A percentile compares a stretch with the other conserved stretches of the same genome.
Evolutionary conservation across 1,139 yeast genomes (phyloP).

Genomic region (Protomyces inouyei): DNA sequence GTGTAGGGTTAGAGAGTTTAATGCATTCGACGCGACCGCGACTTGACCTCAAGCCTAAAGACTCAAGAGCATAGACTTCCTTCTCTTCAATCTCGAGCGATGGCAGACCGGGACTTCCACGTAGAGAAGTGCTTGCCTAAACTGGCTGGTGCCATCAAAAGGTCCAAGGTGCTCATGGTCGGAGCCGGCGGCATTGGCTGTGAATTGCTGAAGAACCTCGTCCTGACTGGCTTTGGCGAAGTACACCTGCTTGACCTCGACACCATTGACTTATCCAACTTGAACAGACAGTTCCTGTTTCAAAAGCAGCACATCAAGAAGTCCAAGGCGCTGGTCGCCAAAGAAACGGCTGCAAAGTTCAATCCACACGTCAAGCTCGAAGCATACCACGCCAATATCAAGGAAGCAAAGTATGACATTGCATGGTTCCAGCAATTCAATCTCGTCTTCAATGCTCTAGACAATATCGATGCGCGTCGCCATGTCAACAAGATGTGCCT

Average conservation of each 20-base stretch:
- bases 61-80: not conserved
- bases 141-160: conserved; percentile 14
- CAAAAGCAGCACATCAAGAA: conserved; percentile 80
- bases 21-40: not conserved
- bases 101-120: not conserved
- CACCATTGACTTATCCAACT: conserved; percentile 83
- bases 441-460: conserved; percentile 83
- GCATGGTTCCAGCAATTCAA: conserved; percentile 78
- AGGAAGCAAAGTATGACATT: conserved; percentile 62
- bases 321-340: conserved; percentile 71
- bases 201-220: conserved; percentile 80
- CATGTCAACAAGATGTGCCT: conserved; percentile 82
- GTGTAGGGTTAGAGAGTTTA: too few relatives aligned
- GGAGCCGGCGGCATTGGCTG: conserved; percentile 99
- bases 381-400: conserved; percentile 85
- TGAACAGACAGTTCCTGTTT: conserved; percentile 89
- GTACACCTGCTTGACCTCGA: conserved; percentile 91
- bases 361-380: conserved; percentile 67
- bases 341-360: conserved; percentile 71
- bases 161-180: conserved; percentile 59
- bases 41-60: not conserved
- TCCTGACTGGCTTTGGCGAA: conserved; percentile 79
- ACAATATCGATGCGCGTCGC: conserved; percentile 85
- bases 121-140: conserved; percentile 11
- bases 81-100: not conserved